Percentiles rank a stretch among this genome's conserved stretches.
Conservation (phyloP, 768 basidiomycete species). For the Russula dissimulans region DNA sequence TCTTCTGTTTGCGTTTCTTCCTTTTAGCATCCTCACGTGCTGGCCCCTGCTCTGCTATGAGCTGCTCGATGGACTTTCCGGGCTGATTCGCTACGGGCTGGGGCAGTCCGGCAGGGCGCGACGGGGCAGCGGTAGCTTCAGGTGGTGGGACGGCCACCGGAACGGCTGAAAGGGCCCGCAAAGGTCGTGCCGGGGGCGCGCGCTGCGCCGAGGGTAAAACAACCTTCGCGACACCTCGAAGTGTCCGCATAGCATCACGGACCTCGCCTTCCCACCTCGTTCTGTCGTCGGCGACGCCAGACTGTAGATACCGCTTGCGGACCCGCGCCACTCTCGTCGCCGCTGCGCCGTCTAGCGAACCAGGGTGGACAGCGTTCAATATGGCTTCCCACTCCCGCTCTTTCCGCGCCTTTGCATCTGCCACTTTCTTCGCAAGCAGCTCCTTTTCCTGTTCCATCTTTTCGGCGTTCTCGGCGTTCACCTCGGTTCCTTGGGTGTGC, state of each 20-base stretch:
- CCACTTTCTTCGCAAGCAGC: conserved; percentile 52
- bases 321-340: conserved; percentile 46
- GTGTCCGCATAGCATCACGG: conserved; percentile 44
- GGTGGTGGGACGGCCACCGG: not conserved
- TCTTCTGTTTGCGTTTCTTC: conserved; percentile 31
- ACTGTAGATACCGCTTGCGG: conserved; percentile 48
- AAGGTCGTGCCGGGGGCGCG: not conserved
- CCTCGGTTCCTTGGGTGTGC: not conserved
- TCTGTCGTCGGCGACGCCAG: conserved; percentile 39
- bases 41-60: conserved; percentile 46
- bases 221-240: conserved; percentile 40
- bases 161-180: not conserved
- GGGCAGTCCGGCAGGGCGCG: conserved; percentile 25
- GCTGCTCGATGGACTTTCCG: conserved; percentile 41
- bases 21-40: conserved; percentile 27
- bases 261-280: conserved; percentile 61
- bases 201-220: conserved; percentile 30
- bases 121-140: not conserved
- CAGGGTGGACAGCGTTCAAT: conserved; percentile 46
- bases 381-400: conserved; percentile 60
- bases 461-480: conserved; percentile 23
- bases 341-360: conserved; percentile 38
- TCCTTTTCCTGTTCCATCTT: conserved; percentile 39
- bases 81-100: conserved; percentile 36
- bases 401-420: conserved; percentile 47